Evolutionary conservation across 2,329 filamentous ascomycete species (phyloP), one percentile per base, ranked within the genome.

Genomic region (Pyricularia pennisetigena): DNA sequence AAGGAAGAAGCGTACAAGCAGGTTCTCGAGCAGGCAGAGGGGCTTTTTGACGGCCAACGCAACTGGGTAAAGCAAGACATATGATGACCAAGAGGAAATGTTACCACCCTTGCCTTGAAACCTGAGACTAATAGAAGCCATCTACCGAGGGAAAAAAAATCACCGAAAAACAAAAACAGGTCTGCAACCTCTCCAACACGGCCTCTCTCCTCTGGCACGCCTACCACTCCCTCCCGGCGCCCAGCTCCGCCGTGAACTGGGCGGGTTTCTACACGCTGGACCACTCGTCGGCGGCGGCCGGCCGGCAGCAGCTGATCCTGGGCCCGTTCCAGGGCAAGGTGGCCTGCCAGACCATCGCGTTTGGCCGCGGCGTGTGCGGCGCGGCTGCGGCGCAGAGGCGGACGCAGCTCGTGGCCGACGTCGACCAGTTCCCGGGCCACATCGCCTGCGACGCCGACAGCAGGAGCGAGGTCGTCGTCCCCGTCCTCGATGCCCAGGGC

Each of bases 251-350:
- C 20, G 90, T 92, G 26, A 94, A 95, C 78, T 95, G 92, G 92
- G 88, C 90, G 64, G 88, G 87, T 28, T 94, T 93, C 81, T 93
- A 93, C 79, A 86, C 89, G 16, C 78, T 89, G 62, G 87, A 92
- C 75, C 68, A 92, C 75, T 67, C 68, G 0, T 74, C 76, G 9
- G 69, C 77, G 63, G 72, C 77, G 7, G 75, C 77, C 9, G 66
- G 69, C 29, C 73, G 73, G 26, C 73, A 73, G 3, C 86, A 87
- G 73, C 84, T 94, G 64, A 90, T 94, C 71, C 86, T 94, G 1
- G 91, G 90, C 0, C 91, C 91, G 0, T 94, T 94, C 77, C 89
- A 93, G 72, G 91, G 91, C 71, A 91, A 93, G 74, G 86, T 89
- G 2, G 92, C 92, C 9, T 95, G 92, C 75, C 91, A 95, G 77